Evolutionary conservation across 106 monocot genomes (phyloP), one percentile per base, ranked within the genome.

Genomic region (Alisma plantagoaquatica): DNA sequence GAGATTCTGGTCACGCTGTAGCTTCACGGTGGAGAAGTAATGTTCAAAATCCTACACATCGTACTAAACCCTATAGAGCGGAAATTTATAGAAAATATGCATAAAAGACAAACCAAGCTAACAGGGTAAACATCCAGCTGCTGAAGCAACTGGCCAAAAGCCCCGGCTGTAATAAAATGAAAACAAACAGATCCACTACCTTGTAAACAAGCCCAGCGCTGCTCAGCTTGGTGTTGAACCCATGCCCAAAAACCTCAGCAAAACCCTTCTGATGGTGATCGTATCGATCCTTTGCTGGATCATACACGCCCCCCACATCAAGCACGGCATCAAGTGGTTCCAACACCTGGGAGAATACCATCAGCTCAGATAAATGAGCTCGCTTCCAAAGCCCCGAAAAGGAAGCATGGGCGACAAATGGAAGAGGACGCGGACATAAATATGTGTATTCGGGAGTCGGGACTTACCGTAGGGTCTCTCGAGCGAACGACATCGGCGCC

Each of bases 241-340:
- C 89, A 67, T 90, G 68, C 17, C 89, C 96, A 64, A 98, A 90
- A 43, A 79, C 75, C 57, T 98, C 81, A 32, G 3, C 47, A 46
- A 98, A 98, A 2, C 96, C 96, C 63, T 90, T 98, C 66, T 98
- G 96, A 43, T 98, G 96, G 49, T 98, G 96, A 61, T 98, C 96
- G 47, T 73, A 98, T 9, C 89, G 72, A 56, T 85, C 81, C 6
- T 29, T 70, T 41, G 63, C 66, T 4, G 89, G 85, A 72, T 98
- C 96, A 46, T 98, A 98, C 1, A 90, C 81, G 15, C 96, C 96
- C 21, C 96, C 96, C 23, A 98, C 96, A 77, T 98, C 96, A 56
- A 98, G 89, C 51, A 90, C 89, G 0, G 96, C 96, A 68, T 98
- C 96, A 35, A 98, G 64, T 10, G 78, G 68, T 27, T 98, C 85